Conservation (phyloP, 257 asterid genomes). For the Nyctanthes arbortristis region DNA sequence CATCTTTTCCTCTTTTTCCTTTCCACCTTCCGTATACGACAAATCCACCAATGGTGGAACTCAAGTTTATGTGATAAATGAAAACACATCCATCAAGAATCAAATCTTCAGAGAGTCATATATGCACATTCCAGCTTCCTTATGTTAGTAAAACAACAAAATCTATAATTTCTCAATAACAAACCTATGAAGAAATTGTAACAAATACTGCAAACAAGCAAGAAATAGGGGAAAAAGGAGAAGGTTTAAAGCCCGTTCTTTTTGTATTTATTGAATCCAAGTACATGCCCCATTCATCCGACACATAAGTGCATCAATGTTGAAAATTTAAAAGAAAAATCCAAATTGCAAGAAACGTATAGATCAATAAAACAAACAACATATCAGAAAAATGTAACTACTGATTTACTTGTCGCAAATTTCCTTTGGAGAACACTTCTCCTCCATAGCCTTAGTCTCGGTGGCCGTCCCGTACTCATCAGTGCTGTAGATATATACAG, state of each 20-base stretch:
- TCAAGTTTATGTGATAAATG: background rate
- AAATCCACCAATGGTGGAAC: background rate
- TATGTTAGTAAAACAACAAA: background rate
- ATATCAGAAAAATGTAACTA: background rate
- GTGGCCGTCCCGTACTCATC: slow-evolving; percentile 99
- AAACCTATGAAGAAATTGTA: too few relatives aligned
- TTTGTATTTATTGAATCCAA: too few relatives aligned
- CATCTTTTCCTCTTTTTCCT: slow-evolving; percentile 10
- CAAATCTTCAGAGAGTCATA: background rate
- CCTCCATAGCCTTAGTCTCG: slow-evolving; percentile 95
- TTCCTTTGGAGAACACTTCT: slow-evolving; percentile 75
- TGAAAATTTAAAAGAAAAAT: too few relatives aligned
- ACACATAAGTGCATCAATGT: too few relatives aligned
- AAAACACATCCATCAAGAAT: background rate
- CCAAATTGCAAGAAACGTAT: too few relatives aligned
- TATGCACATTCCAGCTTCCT: slow-evolving; percentile 7
- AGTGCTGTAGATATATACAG: slow-evolving; percentile 84
- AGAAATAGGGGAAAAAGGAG: background rate
- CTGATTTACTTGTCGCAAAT: slow-evolving; percentile 84
- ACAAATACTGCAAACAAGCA: background rate
- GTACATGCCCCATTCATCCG: too few relatives aligned
- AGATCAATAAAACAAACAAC: slow-evolving; percentile 16
- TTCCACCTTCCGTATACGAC: background rate
- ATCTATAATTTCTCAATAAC: background rate
- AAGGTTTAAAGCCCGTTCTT: too few relatives aligned